Base-by-base conservation (phyloP, 2,329 filamentous ascomycete genomes). In the Trematosphaeria pertusa region DNA sequence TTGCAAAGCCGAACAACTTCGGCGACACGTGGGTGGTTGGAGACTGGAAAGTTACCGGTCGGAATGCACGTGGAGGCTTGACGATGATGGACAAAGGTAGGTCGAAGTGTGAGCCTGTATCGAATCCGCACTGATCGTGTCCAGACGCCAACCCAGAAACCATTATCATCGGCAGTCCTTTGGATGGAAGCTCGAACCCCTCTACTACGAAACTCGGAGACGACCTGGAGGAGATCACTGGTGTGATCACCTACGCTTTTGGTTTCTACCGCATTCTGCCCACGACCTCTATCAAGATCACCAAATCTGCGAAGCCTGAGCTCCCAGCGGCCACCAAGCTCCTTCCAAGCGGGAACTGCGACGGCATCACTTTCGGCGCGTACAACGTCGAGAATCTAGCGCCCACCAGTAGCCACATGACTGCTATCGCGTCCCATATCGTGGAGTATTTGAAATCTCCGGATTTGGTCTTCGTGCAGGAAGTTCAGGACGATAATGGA, bases 341-440 rank as follows among this genome's bases (percentile, higher is more conserved):
- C 26, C 65, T 69, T 19, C 83, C 83, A 56, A 75, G 72, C 19
- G 80, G 81, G 1, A 75, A 74, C 46, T 89, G 87, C 72, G 74
- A 74, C 2, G 83, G 80, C 32, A 71, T 89, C 48, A 87, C 85
- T 1, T 67, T 88, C 18, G 85, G 81, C 38, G 78, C 80, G 50
- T 89, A 89, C 77, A 89, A 89, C 67, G 79, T 88, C 22, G 84
- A 88, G 68, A 89, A 89, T 69, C 75, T 89, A 12, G 72, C 77
- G 6, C 81, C 86, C 0, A 76, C 73, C 24, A 82, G 81, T 0
- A 55, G 75, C 1, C 81, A 84, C 53, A 73, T 88, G 18, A 71
- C 77, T n/a, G 70, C 69, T 10, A 77, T 89, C n/a, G 82, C 86
- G 2, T 70, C 75, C 7, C 85, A 89, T 59, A 87, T 90, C 52